phyloP scores from a whole-genome alignment of 2,329 filamentous ascomycete genomes.

The Xylaria sp. region DNA sequence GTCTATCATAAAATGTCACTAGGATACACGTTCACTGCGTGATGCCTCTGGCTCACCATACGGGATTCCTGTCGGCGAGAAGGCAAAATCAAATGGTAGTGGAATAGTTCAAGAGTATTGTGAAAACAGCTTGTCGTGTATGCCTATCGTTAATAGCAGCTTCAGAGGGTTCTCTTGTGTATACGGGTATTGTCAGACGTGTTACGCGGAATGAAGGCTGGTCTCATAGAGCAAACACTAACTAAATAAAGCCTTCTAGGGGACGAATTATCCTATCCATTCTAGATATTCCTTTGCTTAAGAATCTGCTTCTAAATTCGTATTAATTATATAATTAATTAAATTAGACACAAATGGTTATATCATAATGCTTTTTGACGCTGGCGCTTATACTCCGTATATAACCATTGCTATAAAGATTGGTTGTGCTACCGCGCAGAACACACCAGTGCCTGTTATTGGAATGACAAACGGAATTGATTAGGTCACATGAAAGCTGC shows the following conservation, averaged over 20 bases:
- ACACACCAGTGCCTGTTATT: slow-evolving; percentile 38
- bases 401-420: slow-evolving; percentile 20
- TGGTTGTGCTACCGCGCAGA: slow-evolving; percentile 25
- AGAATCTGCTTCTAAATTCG: neutral
- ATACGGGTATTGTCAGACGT: neutral
- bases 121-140: neutral
- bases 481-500: slow-evolving; percentile 53
- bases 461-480: slow-evolving; percentile 45
- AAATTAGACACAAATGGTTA: neutral
- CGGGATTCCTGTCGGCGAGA: slow-evolving; percentile 3
- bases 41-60: neutral
- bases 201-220: neutral
- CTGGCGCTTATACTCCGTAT: slow-evolving; percentile 22
- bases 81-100: neutral
- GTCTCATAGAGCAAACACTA: neutral
- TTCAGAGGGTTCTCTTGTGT: neutral
- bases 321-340: neutral
- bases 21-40: neutral
- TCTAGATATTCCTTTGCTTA: neutral
- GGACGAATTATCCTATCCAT: neutral
- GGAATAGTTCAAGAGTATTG: neutral
- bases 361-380: slow-evolving; percentile 16
- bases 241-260: neutral
- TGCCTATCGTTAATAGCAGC: neutral
- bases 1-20: slow-evolving; percentile 1